Percentiles rank a stretch among this genome's conserved stretches.
Evolutionary conservation across 2,329 filamentous ascomycete genomes (phyloP).

Genomic region (Diplodia mutila): DNA sequence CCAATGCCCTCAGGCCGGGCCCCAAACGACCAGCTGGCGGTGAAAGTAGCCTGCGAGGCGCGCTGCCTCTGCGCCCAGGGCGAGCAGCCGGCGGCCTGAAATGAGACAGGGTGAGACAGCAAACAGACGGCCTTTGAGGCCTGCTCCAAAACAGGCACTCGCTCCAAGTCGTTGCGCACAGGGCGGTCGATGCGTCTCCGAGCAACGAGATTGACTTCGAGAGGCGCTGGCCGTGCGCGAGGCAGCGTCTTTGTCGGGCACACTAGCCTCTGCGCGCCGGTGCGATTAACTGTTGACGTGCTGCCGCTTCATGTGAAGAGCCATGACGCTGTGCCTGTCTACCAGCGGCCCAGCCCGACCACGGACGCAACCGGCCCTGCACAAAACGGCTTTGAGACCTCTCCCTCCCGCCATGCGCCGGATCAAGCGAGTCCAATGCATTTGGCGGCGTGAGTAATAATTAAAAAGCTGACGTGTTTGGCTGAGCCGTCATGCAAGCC

Average conservation of each 20-base stretch:
- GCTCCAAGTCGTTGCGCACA: constrained; percentile 6
- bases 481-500: not conserved
- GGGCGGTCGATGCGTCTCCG: constrained; percentile 11
- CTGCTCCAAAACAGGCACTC: constrained; percentile 13
- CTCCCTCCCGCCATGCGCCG: not conserved
- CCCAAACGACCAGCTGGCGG: not conserved
- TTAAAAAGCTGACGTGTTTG: constrained; percentile 3
- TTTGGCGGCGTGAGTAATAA: not conserved
- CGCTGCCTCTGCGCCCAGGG: not conserved
- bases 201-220: constrained; percentile 20
- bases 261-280: not conserved
- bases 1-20: not conserved
- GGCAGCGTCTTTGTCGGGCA: constrained; percentile 11
- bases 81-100: not conserved
- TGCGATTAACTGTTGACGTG: constrained; percentile 14
- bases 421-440: not conserved
- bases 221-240: constrained; percentile 15
- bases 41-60: not conserved
- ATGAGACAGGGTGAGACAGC: constrained; percentile 23
- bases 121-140: constrained; percentile 16
- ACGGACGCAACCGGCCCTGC: constrained; percentile 10
- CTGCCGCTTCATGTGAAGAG: constrained; percentile 12
- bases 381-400: not conserved
- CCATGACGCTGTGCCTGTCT: not conserved
- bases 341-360: not conserved